Percentiles rank a stretch among this genome's conserved stretches.
These are phyloP conservation scores for Cutaneotrichosporon sp. DNA, from an alignment of 1,284 basidiomycete genomes.

Conservation along the genomic window DNA sequence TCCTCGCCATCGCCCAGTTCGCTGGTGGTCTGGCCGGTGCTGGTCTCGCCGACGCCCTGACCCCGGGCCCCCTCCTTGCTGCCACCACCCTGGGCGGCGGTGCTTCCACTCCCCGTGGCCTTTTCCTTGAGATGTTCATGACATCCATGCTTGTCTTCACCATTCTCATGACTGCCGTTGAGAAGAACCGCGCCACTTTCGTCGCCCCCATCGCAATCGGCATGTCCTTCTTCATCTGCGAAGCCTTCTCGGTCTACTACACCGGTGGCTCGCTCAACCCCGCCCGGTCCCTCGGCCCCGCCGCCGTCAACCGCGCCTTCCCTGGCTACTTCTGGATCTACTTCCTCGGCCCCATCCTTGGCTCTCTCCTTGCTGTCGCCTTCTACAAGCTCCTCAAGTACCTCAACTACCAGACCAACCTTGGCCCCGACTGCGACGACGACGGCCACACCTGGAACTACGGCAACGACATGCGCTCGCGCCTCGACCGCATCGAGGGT, in stretches of 20 bases:
- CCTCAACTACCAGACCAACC: constrained; percentile 29
- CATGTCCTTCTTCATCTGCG: constrained; percentile 51
- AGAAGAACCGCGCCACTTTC: constrained; percentile 53
- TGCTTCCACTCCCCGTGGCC: constrained; percentile 34
- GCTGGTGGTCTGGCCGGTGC: constrained; percentile 51
- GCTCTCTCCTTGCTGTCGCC: constrained; percentile 42
- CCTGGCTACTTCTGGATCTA: constrained; percentile 45
- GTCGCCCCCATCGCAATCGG: constrained; percentile 55
- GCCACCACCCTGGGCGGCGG: constrained; percentile 46
- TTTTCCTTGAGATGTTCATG: constrained; percentile 51
- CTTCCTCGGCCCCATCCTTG: constrained; percentile 45
- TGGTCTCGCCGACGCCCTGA: constrained; percentile 46
- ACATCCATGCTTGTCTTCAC: constrained; percentile 47
- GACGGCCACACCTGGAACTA: constrained; percentile 13
- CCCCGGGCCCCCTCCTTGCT: constrained; percentile 43
- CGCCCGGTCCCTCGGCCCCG: constrained; percentile 47
- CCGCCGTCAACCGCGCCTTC: constrained; percentile 40
- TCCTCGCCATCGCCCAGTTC: constrained; percentile 49
- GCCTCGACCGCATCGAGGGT: constrained; percentile 25
- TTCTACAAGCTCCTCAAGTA: constrained; percentile 44
- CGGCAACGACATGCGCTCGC: constrained; percentile 10
- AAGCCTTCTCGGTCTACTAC: constrained; percentile 49
- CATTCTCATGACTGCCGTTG: constrained; percentile 51
- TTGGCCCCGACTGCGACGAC: constrained; percentile 25
- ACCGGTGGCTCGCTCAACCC: constrained; percentile 49